Evolutionary conservation across 2,329 filamentous ascomycete species (phyloP).

Genomic region (Capronia americana): DNA sequence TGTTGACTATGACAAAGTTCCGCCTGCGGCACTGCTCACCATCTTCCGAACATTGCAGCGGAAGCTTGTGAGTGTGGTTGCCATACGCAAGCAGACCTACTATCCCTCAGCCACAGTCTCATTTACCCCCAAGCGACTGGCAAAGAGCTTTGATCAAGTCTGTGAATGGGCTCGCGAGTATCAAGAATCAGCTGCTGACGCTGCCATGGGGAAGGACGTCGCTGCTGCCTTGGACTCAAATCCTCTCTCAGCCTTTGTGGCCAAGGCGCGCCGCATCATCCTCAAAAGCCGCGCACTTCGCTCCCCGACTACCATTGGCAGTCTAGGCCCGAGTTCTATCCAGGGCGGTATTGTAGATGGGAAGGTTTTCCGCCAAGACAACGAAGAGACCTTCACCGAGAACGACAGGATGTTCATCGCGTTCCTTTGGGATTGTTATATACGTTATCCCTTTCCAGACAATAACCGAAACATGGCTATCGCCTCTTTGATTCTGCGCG

Average conservation of each 20-base stretch:
- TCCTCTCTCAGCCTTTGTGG: constrained; percentile 52
- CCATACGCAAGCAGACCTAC: constrained; percentile 1
- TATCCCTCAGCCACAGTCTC: constrained; percentile 19
- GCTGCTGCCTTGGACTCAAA: constrained; percentile 42
- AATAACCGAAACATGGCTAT: constrained; percentile 43
- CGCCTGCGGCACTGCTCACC: constrained; percentile 38
- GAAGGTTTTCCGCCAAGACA: constrained; percentile 39
- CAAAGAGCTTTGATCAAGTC: constrained; percentile 57
- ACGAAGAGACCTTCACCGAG: constrained; percentile 53
- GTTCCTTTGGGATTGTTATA: constrained; percentile 47
- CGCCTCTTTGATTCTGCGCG: constrained; percentile 62
- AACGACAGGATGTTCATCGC: constrained; percentile 61
- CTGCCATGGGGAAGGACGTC: constrained; percentile 43
- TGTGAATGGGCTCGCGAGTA: constrained; percentile 63
- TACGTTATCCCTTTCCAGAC: constrained; percentile 53
- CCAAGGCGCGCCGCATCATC: constrained; percentile 52
- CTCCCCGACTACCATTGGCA: constrained; percentile 51
- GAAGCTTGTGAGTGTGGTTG: constrained; percentile 18
- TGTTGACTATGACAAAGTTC: constrained; percentile 44
- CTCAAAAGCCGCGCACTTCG: constrained; percentile 50
- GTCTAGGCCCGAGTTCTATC: constrained; percentile 50
- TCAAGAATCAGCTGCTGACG: constrained; percentile 55
- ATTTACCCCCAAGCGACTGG: constrained; percentile 59
- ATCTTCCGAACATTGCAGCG: constrained; percentile 22
- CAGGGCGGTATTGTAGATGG: constrained; percentile 38